Conservation (phyloP, 1,284 basidiomycete genomes). For the Irpex sp. region DNA sequence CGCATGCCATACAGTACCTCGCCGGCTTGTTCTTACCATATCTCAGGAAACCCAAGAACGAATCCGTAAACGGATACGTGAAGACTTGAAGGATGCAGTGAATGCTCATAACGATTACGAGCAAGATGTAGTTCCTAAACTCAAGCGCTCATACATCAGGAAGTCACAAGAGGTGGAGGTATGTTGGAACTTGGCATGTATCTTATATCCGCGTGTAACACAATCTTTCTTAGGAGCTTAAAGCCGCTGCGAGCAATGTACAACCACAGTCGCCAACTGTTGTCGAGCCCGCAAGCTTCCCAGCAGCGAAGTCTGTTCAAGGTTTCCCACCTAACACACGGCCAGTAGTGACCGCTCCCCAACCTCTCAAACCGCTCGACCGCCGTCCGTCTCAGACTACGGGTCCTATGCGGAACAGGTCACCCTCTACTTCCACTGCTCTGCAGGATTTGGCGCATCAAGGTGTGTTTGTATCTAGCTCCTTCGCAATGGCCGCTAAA, state of each 20-base stretch:
- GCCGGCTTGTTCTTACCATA: conserved; percentile 3
- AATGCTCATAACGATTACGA: conserved; percentile 75
- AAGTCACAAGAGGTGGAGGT: conserved; percentile 86
- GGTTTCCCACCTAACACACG: conserved; percentile 28
- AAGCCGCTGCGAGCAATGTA: conserved; percentile 41
- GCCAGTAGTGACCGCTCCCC: conserved; percentile 58
- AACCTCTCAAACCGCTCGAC: conserved; percentile 67
- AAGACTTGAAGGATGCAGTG: conserved; percentile 78
- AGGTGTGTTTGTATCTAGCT: conserved; percentile 35
- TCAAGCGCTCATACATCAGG: conserved; percentile 74
- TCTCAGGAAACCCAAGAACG: conserved; percentile 80
- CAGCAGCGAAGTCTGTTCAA: conserved; percentile 27
- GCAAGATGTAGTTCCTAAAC: conserved; percentile 68
- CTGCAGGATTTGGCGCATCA: conserved; percentile 78
- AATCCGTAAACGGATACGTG: conserved; percentile 84
- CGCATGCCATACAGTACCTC: conserved; percentile 6
- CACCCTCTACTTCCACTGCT: conserved; percentile 65
- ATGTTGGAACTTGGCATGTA: conserved; percentile 12
- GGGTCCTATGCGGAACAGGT: conserved; percentile 54
- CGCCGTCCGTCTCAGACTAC: conserved; percentile 61
- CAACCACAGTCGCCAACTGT: conserved; percentile 26
- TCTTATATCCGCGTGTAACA: neutral
- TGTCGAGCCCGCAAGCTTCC: conserved; percentile 30
- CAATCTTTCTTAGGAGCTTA: conserved; percentile 50
- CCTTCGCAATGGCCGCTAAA: conserved; percentile 3